phyloP scores from a whole-genome alignment of 805 yeast genomes.

The Metschnikowia noctiluminum region DNA sequence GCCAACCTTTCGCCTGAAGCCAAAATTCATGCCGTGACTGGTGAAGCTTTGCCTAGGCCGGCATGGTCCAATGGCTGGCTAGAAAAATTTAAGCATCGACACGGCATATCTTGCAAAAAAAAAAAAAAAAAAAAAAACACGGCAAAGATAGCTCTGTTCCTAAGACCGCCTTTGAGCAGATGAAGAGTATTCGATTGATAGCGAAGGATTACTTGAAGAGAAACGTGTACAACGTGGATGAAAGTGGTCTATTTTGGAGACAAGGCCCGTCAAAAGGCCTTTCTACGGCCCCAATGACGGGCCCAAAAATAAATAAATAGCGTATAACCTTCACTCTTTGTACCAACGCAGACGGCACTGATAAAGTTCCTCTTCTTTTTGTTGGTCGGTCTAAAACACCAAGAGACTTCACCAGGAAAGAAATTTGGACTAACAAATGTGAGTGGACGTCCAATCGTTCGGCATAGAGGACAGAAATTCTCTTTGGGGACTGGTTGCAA shows the following conservation, averaged over 20 bases:
- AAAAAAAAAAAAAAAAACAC: background rate
- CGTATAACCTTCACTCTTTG: background rate
- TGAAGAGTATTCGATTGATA: background rate
- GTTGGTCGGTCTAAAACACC: background rate
- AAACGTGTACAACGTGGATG: background rate
- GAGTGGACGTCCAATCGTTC: background rate
- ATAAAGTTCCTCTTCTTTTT: background rate
- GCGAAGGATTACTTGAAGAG: background rate
- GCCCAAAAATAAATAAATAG: background rate
- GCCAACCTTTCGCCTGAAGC: background rate
- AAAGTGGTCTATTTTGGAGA: background rate
- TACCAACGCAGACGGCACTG: constrained; percentile 1
- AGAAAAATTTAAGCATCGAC: background rate
- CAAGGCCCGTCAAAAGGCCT: background rate
- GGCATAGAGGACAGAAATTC: background rate
- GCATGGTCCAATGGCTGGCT: background rate
- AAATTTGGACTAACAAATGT: background rate
- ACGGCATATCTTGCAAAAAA: background rate
- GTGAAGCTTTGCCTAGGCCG: background rate
- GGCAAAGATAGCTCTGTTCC: background rate
- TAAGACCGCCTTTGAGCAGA: background rate
- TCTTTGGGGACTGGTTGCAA: background rate
- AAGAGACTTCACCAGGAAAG: background rate
- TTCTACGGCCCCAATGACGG: background rate
- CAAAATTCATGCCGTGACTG: background rate